A percentile compares a stretch with the other conserved stretches of the same genome.
These are phyloP conservation scores for Aspergillus proliferans DNA, from an alignment of 2,329 filamentous ascomycete species.

Conservation along the genomic window DNA sequence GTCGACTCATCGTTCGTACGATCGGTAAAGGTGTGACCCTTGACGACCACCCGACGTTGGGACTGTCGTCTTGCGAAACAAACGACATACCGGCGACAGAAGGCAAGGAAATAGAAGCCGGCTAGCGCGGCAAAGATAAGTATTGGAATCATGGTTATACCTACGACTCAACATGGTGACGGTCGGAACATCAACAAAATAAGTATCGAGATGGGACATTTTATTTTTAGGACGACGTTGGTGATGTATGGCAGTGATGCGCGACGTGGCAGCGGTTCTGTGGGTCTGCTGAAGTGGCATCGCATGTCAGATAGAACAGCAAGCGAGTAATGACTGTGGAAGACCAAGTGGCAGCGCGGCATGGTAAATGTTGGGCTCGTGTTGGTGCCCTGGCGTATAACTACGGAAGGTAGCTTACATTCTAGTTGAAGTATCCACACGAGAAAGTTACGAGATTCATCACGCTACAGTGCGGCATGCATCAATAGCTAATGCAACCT, in stretches of 20 bases:
- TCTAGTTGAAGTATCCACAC: no score
- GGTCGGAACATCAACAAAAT: background rate
- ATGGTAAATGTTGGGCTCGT: background rate
- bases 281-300: background rate
- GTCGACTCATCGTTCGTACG: constrained; percentile 4
- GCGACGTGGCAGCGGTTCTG: background rate
- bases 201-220: background rate
- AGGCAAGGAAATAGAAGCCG: constrained; percentile 11
- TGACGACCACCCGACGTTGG: constrained; percentile 11
- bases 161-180: background rate
- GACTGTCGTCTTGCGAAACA: constrained; percentile 1
- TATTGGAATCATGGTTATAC: constrained; percentile 10
- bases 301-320: no score
- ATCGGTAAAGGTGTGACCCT: constrained; percentile 15
- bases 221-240: background rate
- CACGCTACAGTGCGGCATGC: no score
- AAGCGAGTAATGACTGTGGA: no score
- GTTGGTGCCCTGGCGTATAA: no score
- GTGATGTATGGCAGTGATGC: background rate
- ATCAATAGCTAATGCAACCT: no score
- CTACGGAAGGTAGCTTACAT: no score
- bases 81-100: constrained; percentile 6
- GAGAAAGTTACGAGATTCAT: no score
- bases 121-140: constrained; percentile 10
- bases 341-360: background rate